phyloP scores from a whole-genome alignment of 208 protist genomes.

The Blechomonas ayalai region DNA sequence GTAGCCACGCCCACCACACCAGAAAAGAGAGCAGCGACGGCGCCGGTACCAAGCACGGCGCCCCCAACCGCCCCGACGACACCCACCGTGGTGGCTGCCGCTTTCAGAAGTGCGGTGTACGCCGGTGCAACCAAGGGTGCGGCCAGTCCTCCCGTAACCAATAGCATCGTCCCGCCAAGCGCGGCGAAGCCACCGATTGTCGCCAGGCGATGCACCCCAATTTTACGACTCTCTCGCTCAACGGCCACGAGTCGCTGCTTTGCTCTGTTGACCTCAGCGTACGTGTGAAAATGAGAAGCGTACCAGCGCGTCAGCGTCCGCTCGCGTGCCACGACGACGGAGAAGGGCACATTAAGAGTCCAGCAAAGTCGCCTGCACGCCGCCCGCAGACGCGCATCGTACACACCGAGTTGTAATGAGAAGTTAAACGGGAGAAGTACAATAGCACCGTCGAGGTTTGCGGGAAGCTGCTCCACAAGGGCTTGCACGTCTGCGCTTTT shows the following conservation, averaged over 20 bases:
- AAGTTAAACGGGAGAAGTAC: slow-evolving; percentile 65
- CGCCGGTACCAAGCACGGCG: slow-evolving; percentile 38
- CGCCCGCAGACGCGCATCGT: slow-evolving; percentile 67
- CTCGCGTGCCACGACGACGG: slow-evolving; percentile 55
- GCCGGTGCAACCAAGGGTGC: slow-evolving; percentile 65
- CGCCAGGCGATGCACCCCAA: slow-evolving; percentile 31
- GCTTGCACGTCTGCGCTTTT: slow-evolving; percentile 25
- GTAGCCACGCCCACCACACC: slow-evolving; percentile 54
- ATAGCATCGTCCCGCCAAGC: slow-evolving; percentile 48
- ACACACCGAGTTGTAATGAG: slow-evolving; percentile 35
- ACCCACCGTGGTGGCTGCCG: slow-evolving; percentile 37
- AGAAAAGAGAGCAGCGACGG: slow-evolving; percentile 36
- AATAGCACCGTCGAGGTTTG: slow-evolving; percentile 37
- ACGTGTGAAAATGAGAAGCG: not conserved
- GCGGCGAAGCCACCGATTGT: slow-evolving; percentile 68
- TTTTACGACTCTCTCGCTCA: slow-evolving; percentile 28
- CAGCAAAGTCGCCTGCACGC: slow-evolving; percentile 57
- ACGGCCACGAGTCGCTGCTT: too few species aligned
- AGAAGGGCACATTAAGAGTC: slow-evolving; percentile 50
- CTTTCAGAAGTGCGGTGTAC: slow-evolving; percentile 36
- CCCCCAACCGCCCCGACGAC: slow-evolving; percentile 41
- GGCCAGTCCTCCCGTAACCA: slow-evolving; percentile 63
- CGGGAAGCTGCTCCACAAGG: slow-evolving; percentile 28
- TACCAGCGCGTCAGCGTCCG: slow-evolving; percentile 10
- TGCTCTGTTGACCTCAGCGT: not conserved